phyloP scores from a whole-genome alignment of 805 yeast genomes.

The Ogataea dorogensis region DNA sequence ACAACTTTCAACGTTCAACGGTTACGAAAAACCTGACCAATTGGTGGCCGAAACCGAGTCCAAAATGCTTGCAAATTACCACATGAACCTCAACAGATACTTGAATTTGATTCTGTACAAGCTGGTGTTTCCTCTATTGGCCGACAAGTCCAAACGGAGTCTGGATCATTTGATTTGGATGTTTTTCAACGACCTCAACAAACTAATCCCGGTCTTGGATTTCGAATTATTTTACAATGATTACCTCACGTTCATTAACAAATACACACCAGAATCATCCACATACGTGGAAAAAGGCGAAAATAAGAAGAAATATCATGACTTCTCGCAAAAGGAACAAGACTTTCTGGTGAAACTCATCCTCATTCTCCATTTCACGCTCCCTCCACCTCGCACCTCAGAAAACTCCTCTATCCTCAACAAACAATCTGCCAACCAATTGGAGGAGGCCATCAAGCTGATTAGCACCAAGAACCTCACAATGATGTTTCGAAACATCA shows the following conservation, averaged over 20 bases:
- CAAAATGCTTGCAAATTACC: conserved; percentile 31
- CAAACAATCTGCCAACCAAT: conserved; percentile 28
- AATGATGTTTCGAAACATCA: conserved; percentile 46
- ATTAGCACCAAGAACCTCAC: conserved; percentile 39
- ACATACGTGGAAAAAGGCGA: conserved; percentile 43
- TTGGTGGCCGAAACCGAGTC: conserved; percentile 18
- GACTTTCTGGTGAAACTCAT: conserved; percentile 49
- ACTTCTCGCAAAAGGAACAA: conserved; percentile 33
- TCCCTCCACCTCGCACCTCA: conserved; percentile 35
- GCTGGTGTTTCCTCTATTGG: conserved; percentile 33
- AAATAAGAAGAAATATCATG: conserved; percentile 37
- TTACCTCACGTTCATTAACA: conserved; percentile 48
- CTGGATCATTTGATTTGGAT: conserved; percentile 47
- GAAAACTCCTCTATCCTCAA: conserved; percentile 27
- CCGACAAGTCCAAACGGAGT: conserved; percentile 22
- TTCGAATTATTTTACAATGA: conserved; percentile 51
- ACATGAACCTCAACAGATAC: conserved; percentile 37
- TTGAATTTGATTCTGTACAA: conserved; percentile 34
- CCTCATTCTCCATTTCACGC: conserved; percentile 50
- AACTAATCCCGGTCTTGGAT: conserved; percentile 54
- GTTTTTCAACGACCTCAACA: conserved; percentile 52
- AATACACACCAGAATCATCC: conserved; percentile 31
- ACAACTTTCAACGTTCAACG: conserved; percentile 30
- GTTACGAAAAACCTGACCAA: conserved; percentile 22
- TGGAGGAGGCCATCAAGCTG: conserved; percentile 34